Evolutionary conservation across 2,329 filamentous ascomycete species (phyloP).

Genomic region (Cladosporium sp.): DNA sequence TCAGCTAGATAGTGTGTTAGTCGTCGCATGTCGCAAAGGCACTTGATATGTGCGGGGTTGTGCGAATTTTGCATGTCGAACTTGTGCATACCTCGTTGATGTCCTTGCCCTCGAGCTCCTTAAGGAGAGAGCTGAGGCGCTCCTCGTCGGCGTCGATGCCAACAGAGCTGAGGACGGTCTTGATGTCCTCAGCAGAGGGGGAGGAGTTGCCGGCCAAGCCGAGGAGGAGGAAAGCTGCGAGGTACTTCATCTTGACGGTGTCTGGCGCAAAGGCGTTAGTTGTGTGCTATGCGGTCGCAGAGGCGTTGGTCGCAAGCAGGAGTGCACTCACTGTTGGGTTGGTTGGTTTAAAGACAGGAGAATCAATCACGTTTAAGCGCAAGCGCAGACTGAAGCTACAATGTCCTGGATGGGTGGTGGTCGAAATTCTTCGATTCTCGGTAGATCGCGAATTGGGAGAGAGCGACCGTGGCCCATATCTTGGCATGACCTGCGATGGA

Average conservation of each 20-base stretch:
- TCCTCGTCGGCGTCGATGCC: slow-evolving; percentile 91
- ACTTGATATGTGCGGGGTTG: not conserved
- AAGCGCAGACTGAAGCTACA: slow-evolving; percentile 98
- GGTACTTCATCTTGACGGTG: slow-evolving; percentile 90
- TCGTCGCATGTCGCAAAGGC: not conserved
- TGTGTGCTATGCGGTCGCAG: not conserved
- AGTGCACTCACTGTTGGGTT: slow-evolving; percentile 27
- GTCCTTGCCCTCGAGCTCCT: slow-evolving; percentile 87
- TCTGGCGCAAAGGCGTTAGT: slow-evolving; percentile 21
- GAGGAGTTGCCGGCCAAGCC: slow-evolving; percentile 87
- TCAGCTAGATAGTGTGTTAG: slow-evolving; percentile 64
- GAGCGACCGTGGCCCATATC: not conserved
- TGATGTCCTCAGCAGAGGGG: slow-evolving; percentile 84
- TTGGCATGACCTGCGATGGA: not conserved
- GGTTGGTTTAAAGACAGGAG: slow-evolving; percentile 63
- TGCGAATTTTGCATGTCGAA: slow-evolving; percentile 20
- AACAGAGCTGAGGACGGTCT: slow-evolving; percentile 84
- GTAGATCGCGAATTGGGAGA: not conserved
- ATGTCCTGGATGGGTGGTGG: slow-evolving; percentile 60
- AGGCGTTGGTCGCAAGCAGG: slow-evolving; percentile 9
- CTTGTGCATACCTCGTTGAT: slow-evolving; percentile 77
- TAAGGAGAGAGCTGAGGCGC: slow-evolving; percentile 81
- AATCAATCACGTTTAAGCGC: slow-evolving; percentile 99
- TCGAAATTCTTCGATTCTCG: slow-evolving; percentile 21
- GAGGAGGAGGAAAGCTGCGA: slow-evolving; percentile 98